These are phyloP conservation scores for Candida sakaeoensis DNA, from an alignment of 805 yeast species.

Conservation along the genomic window DNA sequence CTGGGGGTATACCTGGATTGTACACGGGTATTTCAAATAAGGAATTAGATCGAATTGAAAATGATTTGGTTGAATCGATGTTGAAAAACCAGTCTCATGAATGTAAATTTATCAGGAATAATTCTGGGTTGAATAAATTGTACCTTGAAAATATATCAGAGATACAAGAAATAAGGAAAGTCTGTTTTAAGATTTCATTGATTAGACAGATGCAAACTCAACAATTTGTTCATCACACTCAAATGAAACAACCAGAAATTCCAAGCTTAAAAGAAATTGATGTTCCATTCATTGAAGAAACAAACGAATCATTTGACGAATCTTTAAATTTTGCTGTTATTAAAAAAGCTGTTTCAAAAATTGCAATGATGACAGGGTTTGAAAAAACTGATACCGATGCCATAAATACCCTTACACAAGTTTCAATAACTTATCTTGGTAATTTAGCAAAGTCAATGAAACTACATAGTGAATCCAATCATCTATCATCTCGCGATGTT, in stretches of 20 bases:
- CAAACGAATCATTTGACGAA: conserved; percentile 20
- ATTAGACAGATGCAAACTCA: conserved; percentile 90
- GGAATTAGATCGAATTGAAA: conserved; percentile 38
- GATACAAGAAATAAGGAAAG: conserved; percentile 83
- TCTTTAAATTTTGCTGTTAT: conserved; percentile 63
- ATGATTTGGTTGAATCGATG: conserved; percentile 30
- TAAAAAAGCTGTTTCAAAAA: conserved; percentile 66
- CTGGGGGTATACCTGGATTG: conserved; percentile 74
- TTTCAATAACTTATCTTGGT: conserved; percentile 76
- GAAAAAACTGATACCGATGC: conserved; percentile 80
- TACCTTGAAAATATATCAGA: conserved; percentile 64
- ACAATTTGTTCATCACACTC: conserved; percentile 69
- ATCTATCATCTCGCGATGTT: conserved; percentile 39
- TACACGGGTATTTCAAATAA: conserved; percentile 49
- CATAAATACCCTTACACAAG: conserved; percentile 70
- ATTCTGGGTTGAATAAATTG: conserved; percentile 56
- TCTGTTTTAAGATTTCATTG: conserved; percentile 83
- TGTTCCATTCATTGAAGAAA: conserved; percentile 49
- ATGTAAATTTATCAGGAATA: conserved; percentile 32
- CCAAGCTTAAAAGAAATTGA: conserved; percentile 63
- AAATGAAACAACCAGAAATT: conserved; percentile 65
- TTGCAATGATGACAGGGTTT: conserved; percentile 90
- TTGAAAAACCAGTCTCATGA: conserved; percentile 22
- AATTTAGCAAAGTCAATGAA: conserved; percentile 71
- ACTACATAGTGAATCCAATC: conserved; percentile 64